Conservation (phyloP, 75 land plant genomes). For the Selaginella tamariscina region DNA sequence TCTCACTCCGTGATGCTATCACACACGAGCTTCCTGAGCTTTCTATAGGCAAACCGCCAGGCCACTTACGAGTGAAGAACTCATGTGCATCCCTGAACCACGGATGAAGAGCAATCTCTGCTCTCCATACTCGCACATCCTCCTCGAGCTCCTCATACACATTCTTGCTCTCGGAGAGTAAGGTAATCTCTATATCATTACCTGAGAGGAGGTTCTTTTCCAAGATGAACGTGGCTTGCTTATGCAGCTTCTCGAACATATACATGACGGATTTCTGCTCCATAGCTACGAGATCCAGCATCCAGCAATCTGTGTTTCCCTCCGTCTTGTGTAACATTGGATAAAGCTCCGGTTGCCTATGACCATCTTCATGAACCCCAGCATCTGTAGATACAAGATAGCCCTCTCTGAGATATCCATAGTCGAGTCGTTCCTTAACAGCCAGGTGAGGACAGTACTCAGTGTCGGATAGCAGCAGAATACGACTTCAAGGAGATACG, state of each 20-base stretch:
- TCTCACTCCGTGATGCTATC: background rate
- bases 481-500: too few relatives aligned
- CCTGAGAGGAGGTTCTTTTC: background rate
- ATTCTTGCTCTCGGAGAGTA: background rate
- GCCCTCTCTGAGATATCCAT: slow-evolving; percentile 28
- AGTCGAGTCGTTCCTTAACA: slow-evolving; percentile 31
- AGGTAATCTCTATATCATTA: background rate
- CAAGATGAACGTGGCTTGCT: background rate
- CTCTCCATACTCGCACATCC: background rate
- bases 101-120: background rate
- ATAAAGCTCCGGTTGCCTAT: background rate
- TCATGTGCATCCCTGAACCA: background rate
- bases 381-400: slow-evolving; percentile 20
- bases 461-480: background rate
- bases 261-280: background rate
- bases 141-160: background rate
- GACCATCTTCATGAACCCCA: slow-evolving; percentile 3
- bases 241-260: background rate
- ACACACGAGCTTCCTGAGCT: background rate
- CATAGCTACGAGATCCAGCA: background rate
- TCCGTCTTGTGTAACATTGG: background rate
- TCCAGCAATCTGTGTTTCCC: background rate
- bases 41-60: background rate
- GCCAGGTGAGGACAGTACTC: slow-evolving; percentile 12
- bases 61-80: background rate